phyloP scores from a whole-genome alignment of 2,329 filamentous ascomycete genomes.

The Neonectria faginata region DNA sequence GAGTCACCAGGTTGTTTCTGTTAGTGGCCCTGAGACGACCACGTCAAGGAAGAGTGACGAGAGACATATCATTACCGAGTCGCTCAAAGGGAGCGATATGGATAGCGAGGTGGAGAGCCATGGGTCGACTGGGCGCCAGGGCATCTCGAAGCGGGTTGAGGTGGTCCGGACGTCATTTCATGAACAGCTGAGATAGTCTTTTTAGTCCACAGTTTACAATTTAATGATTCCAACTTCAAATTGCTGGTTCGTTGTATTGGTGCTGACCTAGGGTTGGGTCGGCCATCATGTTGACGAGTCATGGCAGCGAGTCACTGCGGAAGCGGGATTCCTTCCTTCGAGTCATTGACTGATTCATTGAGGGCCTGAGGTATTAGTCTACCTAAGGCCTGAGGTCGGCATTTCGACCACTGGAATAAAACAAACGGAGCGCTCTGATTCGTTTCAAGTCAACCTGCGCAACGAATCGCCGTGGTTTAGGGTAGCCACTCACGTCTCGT shows the following conservation, averaged over 20 bases:
- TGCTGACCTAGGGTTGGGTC: neutral
- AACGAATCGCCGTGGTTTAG: too few species aligned
- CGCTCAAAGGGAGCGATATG: constrained; percentile 14
- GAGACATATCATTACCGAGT: constrained; percentile 20
- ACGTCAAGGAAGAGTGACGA: constrained; percentile 19
- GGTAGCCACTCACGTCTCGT: too few species aligned
- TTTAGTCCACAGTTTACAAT: neutral
- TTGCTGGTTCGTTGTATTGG: neutral
- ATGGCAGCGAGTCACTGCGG: neutral
- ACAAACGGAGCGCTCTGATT: too few species aligned
- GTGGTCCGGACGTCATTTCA: constrained; percentile 14
- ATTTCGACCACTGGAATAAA: too few species aligned
- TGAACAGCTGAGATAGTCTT: neutral
- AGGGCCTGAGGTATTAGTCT: too few species aligned
- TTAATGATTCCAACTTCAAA: neutral
- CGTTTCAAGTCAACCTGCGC: too few species aligned
- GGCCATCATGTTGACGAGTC: neutral
- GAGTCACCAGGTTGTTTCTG: constrained; percentile 16
- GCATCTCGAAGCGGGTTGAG: constrained; percentile 19
- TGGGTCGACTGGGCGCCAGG: neutral
- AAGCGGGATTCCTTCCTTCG: too few species aligned
- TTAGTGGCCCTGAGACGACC: constrained; percentile 11
- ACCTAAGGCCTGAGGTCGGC: too few species aligned
- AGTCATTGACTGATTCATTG: too few species aligned
- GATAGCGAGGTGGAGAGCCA: constrained; percentile 18